Conservation (phyloP, 441 rosid genomes). For the Erodium moschatum region DNA sequence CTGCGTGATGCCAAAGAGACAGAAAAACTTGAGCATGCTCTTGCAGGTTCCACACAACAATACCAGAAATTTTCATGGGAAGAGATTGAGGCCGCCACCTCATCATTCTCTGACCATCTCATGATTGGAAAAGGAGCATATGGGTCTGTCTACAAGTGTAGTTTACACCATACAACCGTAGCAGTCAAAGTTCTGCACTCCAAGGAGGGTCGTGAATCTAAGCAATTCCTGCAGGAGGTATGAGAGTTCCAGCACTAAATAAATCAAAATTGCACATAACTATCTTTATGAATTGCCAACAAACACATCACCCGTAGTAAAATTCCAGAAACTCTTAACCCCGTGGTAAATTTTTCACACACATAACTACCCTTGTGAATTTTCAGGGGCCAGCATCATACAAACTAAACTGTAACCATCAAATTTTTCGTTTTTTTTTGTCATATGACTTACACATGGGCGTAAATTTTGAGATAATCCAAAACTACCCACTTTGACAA, state of each 20-base stretch:
- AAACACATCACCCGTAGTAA: no score
- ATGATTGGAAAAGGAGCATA: conserved; percentile 80
- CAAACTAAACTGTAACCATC: no score
- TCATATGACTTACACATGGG: no score
- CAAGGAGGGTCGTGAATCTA: conserved; percentile 39
- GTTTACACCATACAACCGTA: conserved; percentile 54
- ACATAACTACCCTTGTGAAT: no score
- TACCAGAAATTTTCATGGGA: conserved; percentile 68
- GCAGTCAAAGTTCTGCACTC: conserved; percentile 85
- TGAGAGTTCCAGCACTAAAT: conserved; percentile 13
- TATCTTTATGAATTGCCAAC: no score
- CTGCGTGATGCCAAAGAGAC: conserved; percentile 51
- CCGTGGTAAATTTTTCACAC: no score
- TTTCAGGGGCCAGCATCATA: no score
- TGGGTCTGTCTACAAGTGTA: conserved; percentile 76
- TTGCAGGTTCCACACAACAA: conserved; percentile 35
- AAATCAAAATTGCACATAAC: no score
- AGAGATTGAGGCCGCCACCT: conserved; percentile 65
- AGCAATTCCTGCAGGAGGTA: conserved; percentile 87
- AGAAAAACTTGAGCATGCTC: conserved; percentile 55
- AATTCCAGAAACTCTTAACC: no score
- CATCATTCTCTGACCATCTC: conserved; percentile 60
- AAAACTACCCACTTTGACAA: no score
- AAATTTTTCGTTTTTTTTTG: no score
- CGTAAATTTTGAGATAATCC: no score